Conservation (phyloP, 2,329 filamentous ascomycete genomes). For the Colletotrichum paranaense region DNA sequence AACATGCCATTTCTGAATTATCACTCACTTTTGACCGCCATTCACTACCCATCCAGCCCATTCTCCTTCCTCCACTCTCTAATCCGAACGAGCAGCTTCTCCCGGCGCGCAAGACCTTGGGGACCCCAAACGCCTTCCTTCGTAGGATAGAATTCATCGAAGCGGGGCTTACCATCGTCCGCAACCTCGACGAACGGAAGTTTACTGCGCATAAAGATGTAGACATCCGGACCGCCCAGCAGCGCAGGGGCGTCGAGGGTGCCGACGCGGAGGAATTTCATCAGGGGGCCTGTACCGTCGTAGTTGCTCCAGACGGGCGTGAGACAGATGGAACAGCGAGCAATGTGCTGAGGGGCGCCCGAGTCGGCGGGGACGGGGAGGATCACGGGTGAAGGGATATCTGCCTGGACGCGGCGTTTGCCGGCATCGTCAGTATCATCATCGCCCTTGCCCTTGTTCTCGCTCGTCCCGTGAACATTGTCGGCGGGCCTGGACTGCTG, state of each 20-base stretch:
- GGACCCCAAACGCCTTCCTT: constrained; percentile 45
- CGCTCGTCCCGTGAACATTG: background rate
- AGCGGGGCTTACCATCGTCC: constrained; percentile 49
- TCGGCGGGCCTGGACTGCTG: background rate
- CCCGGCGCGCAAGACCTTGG: constrained; percentile 45
- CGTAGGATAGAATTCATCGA: constrained; percentile 49
- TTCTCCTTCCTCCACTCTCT: constrained; percentile 16
- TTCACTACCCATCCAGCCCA: background rate
- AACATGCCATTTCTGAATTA: background rate
- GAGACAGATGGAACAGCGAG: constrained; percentile 55
- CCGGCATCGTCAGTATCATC: background rate
- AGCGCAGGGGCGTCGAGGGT: constrained; percentile 54
- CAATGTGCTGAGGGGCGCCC: constrained; percentile 52
- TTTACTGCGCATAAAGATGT: constrained; percentile 56
- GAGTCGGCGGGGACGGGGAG: constrained; percentile 51
- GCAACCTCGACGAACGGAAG: constrained; percentile 50
- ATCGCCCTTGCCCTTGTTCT: background rate
- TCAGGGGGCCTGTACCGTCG: constrained; percentile 42
- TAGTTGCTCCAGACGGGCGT: constrained; percentile 56
- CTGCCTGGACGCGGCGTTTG: background rate
- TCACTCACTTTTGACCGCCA: background rate
- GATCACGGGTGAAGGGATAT: constrained; percentile 34
- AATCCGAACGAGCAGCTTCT: constrained; percentile 39
- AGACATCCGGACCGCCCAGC: constrained; percentile 54
- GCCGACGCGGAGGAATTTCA: constrained; percentile 54